Conservation (phyloP, 768 basidiomycete species). For the Lyophyllum atratum region DNA sequence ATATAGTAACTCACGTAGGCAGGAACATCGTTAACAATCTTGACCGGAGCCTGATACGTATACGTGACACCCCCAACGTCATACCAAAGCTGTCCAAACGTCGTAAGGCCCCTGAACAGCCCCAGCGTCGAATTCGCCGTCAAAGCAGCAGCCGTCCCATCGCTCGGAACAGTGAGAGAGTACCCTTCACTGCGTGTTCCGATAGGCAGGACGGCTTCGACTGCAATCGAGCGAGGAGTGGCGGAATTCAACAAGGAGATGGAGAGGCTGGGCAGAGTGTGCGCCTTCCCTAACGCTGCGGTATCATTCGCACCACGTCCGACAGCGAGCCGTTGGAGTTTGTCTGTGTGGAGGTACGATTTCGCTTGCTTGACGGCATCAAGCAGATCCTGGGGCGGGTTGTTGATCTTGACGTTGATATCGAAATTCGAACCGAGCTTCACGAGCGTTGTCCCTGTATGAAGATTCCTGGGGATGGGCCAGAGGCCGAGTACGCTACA, state of each 20-base stretch:
- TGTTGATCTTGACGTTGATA: conserved; percentile 44
- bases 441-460: conserved; percentile 43
- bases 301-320: conserved; percentile 57
- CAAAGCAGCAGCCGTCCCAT: conserved; percentile 56
- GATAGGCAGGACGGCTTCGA: conserved; percentile 52
- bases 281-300: conserved; percentile 36
- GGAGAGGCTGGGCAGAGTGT: conserved; percentile 42
- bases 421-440: conserved; percentile 52
- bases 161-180: conserved; percentile 51
- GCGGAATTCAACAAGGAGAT: conserved; percentile 36
- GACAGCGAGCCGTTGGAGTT: conserved; percentile 58
- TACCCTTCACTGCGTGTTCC: conserved; percentile 61
- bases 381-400: conserved; percentile 55
- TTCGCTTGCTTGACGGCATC: conserved; percentile 58
- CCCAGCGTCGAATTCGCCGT: conserved; percentile 67
- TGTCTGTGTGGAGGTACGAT: conserved; percentile 47
- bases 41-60: conserved; percentile 54
- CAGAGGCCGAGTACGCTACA: conserved; percentile 34
- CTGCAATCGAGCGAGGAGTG: conserved; percentile 45
- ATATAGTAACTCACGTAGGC: conserved; percentile 52
- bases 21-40: conserved; percentile 59
- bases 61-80: conserved; percentile 48
- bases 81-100: conserved; percentile 75
- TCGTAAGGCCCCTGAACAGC: conserved; percentile 72
- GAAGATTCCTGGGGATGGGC: conserved; percentile 49